phyloP scores from a whole-genome alignment of 768 basidiomycete genomes.

The Russula earlei region DNA sequence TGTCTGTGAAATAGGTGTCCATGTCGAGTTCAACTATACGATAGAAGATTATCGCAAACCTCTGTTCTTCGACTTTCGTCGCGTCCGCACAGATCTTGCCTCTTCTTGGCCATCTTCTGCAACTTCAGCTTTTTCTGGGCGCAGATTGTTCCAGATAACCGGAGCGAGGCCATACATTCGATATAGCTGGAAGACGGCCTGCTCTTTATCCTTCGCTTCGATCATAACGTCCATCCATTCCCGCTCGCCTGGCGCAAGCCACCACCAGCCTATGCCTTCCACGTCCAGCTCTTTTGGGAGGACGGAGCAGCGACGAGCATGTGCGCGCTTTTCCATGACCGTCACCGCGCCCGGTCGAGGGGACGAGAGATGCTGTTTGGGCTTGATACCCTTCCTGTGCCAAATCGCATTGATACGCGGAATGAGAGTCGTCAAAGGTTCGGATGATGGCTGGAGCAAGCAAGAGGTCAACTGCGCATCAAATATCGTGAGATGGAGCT shows the following conservation, averaged over 20 bases:
- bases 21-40: neutral
- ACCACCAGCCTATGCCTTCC: constrained; percentile 18
- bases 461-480: neutral
- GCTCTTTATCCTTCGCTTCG: constrained; percentile 90
- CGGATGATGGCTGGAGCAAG: constrained; percentile 26
- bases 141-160: constrained; percentile 42
- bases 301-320: constrained; percentile 69
- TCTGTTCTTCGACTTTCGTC: neutral
- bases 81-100: neutral
- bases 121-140: constrained; percentile 23
- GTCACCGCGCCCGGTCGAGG: constrained; percentile 77
- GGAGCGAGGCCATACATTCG: constrained; percentile 64
- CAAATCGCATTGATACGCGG: constrained; percentile 69
- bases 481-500: constrained; percentile 39
- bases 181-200: constrained; percentile 81
- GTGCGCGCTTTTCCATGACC: constrained; percentile 80
- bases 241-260: constrained; percentile 3
- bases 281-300: constrained; percentile 62
- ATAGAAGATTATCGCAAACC: neutral
- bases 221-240: constrained; percentile 69
- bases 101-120: neutral
- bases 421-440: constrained; percentile 57
- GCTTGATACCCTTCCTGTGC: constrained; percentile 62
- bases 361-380: constrained; percentile 90
- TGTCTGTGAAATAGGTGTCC: neutral